phyloP scores from a whole-genome alignment of 352 stramenopile species.

The Phytopythium boreale region DNA sequence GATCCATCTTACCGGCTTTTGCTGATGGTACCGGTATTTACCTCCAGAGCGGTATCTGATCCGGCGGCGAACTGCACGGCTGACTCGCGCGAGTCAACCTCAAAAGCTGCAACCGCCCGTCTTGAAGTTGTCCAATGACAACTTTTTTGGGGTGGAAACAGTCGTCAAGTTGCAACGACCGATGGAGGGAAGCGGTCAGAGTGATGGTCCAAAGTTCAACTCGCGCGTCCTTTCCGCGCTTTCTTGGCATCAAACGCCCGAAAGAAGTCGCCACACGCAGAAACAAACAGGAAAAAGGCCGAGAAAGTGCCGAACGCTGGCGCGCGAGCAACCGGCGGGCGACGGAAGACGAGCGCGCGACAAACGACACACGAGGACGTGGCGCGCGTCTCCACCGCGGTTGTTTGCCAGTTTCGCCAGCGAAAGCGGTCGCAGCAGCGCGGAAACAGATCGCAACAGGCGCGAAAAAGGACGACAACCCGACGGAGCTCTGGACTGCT shows the following conservation, averaged over 20 bases:
- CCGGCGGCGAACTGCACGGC: neutral
- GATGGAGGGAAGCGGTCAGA: neutral
- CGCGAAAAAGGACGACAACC: neutral
- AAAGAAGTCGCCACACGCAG: neutral
- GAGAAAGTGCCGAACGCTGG: neutral
- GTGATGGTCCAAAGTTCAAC: conserved; percentile 8
- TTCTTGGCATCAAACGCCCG: neutral
- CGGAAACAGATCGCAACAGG: neutral
- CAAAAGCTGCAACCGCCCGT: neutral
- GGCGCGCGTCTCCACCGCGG: neutral
- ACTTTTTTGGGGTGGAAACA: neutral
- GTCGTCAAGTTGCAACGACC: neutral
- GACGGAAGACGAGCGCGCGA: neutral
- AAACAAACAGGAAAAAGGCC: neutral
- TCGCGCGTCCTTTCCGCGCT: neutral
- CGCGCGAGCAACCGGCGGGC: neutral
- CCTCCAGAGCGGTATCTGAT: neutral
- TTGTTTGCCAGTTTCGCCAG: neutral
- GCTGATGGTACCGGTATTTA: neutral
- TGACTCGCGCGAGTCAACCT: conserved; percentile 1
- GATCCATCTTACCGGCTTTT: neutral
- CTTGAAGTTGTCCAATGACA: conserved; percentile 2
- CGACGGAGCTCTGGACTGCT: too few relatives aligned
- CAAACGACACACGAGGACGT: neutral
- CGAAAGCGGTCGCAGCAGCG: neutral